Conservation (phyloP, 1,284 basidiomycete species). For the Moesziomyces aphidis region DNA sequence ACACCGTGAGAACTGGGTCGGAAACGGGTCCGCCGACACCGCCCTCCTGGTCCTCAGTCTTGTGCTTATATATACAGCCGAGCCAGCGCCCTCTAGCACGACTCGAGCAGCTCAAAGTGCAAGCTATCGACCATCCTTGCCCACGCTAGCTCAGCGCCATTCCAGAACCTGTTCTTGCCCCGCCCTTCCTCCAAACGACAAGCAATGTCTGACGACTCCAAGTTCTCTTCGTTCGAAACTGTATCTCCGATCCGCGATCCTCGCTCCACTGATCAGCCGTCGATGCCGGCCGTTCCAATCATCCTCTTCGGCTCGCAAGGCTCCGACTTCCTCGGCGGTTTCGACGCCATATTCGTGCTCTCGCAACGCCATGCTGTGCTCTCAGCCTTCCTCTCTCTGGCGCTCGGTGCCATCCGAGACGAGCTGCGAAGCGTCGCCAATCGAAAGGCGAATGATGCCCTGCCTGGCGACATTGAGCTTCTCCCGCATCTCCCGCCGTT, state of each 20-base stretch:
- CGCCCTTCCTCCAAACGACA: background rate
- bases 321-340: conserved; percentile 31
- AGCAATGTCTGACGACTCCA: conserved; percentile 27
- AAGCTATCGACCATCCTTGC: background rate
- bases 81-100: background rate
- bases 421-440: conserved; percentile 37
- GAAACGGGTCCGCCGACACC: background rate
- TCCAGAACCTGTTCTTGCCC: background rate
- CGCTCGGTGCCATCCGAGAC: conserved; percentile 25
- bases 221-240: conserved; percentile 32
- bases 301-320: conserved; percentile 47
- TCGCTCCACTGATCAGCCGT: background rate
- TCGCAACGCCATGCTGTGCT: conserved; percentile 14
- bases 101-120: background rate
- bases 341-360: conserved; percentile 25
- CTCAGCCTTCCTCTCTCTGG: conserved; percentile 29
- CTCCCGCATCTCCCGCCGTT: conserved; percentile 32
- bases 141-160: background rate
- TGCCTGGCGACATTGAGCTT: conserved; percentile 25
- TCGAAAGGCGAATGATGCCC: background rate
- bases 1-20: background rate
- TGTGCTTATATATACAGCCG: background rate
- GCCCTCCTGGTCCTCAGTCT: background rate
- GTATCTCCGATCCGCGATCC: conserved; percentile 2
- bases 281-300: conserved; percentile 12